Evolutionary conservation across 2,329 filamentous ascomycete genomes (phyloP), one percentile per base, ranked within the genome.

Genomic region (Arthrobotrys pseudoclavata): DNA sequence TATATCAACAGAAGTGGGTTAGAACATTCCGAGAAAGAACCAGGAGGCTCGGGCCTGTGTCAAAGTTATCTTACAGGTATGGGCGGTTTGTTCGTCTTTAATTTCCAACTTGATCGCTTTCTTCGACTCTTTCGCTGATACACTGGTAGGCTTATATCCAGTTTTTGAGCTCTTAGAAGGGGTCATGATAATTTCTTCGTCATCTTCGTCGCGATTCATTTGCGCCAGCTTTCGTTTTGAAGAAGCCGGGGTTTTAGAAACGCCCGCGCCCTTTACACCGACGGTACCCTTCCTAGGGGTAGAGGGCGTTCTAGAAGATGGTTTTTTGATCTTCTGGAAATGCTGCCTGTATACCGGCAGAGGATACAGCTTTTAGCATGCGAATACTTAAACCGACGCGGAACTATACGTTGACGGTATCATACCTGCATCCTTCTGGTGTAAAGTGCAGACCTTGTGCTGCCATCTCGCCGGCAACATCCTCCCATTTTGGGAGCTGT

Each of bases 261-360:
- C 18, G 22, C 69, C 69, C n/a, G 62, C 45, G 22, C 52, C 12
- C 26, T 67, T 74, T 9, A 60, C 26, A 52, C 62, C 55, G 3
- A 31, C 48, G 4, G 26, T 55, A 31, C 63, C 62, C 48, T 68
- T 71, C 29, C 66, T 72, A 15, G 64, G 62, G 22, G 75, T 71
- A 26, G 50, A 29, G 6, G 57, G 42, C 6, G 68, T 45, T 24
- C 55, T 62, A n/a, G 52, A 64, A 6, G 76, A 69, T 42, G 55
- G 31, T 52, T 76, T 80, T 64, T 74, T 79, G 22, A 80, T 72
- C 45, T 80, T 80, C 31, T 79, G 78, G 24, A 79, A 80, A 63
- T 80, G 80, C 29, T 80, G 80, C 66, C 80, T 80, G n/a, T 53
- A 20, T 31, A 29, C 55, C 26, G 29, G 12, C 18, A 2, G 20